These are phyloP conservation scores for Brassica carinata DNA, from an alignment of 345 rosid species.

Conservation along the genomic window DNA sequence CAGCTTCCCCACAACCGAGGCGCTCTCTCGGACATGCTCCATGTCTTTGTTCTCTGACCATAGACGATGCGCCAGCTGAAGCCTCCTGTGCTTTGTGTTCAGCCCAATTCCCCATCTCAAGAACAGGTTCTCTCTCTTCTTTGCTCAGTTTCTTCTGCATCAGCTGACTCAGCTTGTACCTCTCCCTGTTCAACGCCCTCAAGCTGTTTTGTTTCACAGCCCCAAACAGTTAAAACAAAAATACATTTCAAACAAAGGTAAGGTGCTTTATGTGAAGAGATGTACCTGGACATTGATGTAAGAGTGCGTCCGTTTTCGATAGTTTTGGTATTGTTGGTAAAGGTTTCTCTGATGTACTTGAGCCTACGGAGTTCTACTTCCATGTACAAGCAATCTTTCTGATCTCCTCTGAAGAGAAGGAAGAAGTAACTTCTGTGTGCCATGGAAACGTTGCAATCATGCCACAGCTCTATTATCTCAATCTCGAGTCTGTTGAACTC, in stretches of 20 bases:
- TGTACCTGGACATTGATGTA: slow-evolving; percentile 59
- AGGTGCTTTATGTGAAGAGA: not conserved
- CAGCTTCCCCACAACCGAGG: slow-evolving; percentile 67
- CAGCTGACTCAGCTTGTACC: slow-evolving; percentile 61
- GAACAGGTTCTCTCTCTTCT: slow-evolving; percentile 67
- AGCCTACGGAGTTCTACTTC: slow-evolving; percentile 85
- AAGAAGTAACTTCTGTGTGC: slow-evolving; percentile 91
- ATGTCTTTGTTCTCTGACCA: slow-evolving; percentile 67
- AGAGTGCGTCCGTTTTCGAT: slow-evolving; percentile 55
- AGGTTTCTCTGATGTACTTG: slow-evolving; percentile 61
- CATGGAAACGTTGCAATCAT: slow-evolving; percentile 71
- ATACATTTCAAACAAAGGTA: not conserved
- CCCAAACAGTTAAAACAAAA: slow-evolving; percentile 11
- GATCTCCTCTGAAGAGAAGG: slow-evolving; percentile 79
- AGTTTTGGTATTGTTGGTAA: slow-evolving; percentile 48
- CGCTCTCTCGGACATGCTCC: slow-evolving; percentile 73
- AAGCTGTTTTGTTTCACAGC: slow-evolving; percentile 46
- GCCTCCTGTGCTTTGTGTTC: slow-evolving; percentile 62
- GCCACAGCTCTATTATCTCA: slow-evolving; percentile 85
- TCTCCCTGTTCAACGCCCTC: slow-evolving; percentile 62
- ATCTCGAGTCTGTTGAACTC: slow-evolving; percentile 69
- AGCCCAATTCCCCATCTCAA: slow-evolving; percentile 70
- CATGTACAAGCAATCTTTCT: slow-evolving; percentile 76
- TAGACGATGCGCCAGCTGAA: slow-evolving; percentile 57
- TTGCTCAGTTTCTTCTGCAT: slow-evolving; percentile 59